These are phyloP conservation scores for Diophrys appendiculata DNA, from an alignment of 73 alveolate genomes.

Conservation along the genomic window DNA sequence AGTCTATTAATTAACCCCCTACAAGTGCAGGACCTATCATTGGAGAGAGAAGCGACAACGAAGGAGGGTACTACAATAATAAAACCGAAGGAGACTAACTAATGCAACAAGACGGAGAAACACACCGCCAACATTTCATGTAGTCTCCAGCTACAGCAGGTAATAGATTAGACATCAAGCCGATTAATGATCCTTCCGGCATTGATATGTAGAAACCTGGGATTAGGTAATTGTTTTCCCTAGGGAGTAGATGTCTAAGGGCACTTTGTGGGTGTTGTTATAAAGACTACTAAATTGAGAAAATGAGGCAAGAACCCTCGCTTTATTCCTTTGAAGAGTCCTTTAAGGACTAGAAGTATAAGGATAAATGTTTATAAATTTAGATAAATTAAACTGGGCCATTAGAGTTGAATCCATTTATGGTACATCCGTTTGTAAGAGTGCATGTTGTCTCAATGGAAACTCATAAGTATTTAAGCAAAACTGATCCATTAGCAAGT, in stretches of 20 bases:
- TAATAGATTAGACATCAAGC: neutral
- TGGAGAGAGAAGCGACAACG: neutral
- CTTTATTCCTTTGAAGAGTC: conserved; percentile 33
- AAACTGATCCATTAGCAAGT: conserved; percentile 31
- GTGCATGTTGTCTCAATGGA: conserved; percentile 86
- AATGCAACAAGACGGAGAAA: neutral
- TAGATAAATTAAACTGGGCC: conserved; percentile 79
- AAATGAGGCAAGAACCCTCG: conserved; percentile 3
- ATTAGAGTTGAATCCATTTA: conserved; percentile 85
- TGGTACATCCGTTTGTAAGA: conserved; percentile 96
- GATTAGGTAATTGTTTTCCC: conserved; percentile 11
- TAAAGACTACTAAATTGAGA: neutral
- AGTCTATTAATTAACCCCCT: too few species aligned
- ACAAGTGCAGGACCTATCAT: neutral
- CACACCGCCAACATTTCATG: neutral
- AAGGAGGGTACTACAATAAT: neutral
- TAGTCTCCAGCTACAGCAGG: neutral
- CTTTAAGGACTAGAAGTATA: conserved; percentile 10
- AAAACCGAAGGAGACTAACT: neutral
- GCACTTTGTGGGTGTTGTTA: conserved; percentile 18
- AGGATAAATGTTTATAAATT: conserved; percentile 16
- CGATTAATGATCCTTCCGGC: conserved; percentile 2
- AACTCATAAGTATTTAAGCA: conserved; percentile 80
- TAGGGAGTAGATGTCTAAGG: conserved; percentile 6
- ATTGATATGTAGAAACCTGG: conserved; percentile 6